Evolutionary conservation across 441 rosid species (phyloP).

Genomic region (Bocquillonia castaneifolia): DNA sequence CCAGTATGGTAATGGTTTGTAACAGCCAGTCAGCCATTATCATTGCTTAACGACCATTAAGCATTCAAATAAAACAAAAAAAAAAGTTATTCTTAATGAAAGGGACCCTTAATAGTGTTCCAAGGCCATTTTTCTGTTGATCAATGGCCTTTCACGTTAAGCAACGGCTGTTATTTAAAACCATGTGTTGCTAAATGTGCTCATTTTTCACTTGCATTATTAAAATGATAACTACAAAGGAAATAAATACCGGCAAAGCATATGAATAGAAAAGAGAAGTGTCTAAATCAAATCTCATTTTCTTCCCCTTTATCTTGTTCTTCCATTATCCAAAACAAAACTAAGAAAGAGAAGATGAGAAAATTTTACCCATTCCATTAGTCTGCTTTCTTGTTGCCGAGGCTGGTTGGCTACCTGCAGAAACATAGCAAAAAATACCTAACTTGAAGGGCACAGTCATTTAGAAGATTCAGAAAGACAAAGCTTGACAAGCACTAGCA

Average conservation of each 20-base stretch:
- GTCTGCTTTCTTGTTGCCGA: constrained; percentile 10
- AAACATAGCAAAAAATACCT: background rate
- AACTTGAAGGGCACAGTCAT: background rate
- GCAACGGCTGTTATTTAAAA: background rate
- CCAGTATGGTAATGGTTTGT: too few species aligned
- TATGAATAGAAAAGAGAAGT: constrained; percentile 3
- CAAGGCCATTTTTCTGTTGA: background rate
- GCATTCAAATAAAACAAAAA: too few species aligned
- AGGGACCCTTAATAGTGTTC: too few species aligned
- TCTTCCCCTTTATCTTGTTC: background rate
- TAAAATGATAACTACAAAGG: background rate
- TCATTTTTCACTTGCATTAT: background rate
- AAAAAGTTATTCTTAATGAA: too few species aligned
- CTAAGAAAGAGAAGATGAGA: background rate
- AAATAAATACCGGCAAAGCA: background rate
- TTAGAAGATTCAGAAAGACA: constrained; percentile 1
- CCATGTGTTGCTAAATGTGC: background rate
- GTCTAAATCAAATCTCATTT: background rate
- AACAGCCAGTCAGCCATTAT: too few species aligned
- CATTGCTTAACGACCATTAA: too few species aligned
- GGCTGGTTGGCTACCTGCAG: constrained; percentile 17
- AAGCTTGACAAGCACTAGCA: background rate
- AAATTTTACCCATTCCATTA: constrained; percentile 18
- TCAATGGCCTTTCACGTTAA: too few species aligned
- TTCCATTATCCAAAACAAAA: constrained; percentile 2